Evolutionary conservation across 2,329 filamentous ascomycete genomes (phyloP), one percentile per base, ranked within the genome.

Genomic region (Neurospora sp.): DNA sequence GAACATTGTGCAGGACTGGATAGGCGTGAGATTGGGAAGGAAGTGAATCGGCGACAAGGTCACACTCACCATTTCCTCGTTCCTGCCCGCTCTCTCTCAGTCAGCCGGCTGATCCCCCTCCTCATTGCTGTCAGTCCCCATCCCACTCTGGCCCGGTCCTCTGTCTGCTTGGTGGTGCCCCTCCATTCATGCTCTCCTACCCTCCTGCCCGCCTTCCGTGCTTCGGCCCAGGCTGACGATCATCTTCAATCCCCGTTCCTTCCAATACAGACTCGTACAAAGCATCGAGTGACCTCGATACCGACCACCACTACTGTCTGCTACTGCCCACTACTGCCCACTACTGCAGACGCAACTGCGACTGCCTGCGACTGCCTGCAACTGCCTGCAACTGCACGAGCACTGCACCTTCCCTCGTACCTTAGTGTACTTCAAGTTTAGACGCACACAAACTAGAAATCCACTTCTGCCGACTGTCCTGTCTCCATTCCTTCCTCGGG

Each of bases 381-480:
- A 23, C 43, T 28, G 19, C 19, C 43, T 52, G 43, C 46, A 57
- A 57, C 46, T 33, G 46, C 46, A 57, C 46, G 12, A 57, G 46
- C 52, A 62, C 52, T 62, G 52, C 52, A 62, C 52, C 52, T 62
- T 62, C 52, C 52, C 52, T 62, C 52, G 52, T 62, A 62, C 52
- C 52, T 62, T 62, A 62, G 52, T 62, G 52, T 62, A 62, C 52
- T 36, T 62, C 46, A 52, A 19, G 36, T 65, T 39, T 33, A 52
- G 68, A 66, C 36, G 41, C 11, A 71, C 37, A 37, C 28, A 57
- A 66, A 70, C 40, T 39, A 70, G 33, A 23, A 46, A 46, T 23
- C 40, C 28, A 68, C 67, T 66, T 43, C 11, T 65, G 23, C 33
- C 46, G 46, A 68, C 46, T 62, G 36, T 33, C 40, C 38, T 67